phyloP scores from a whole-genome alignment of 2,329 filamentous ascomycete species.

The Colletotrichum viniferum region DNA sequence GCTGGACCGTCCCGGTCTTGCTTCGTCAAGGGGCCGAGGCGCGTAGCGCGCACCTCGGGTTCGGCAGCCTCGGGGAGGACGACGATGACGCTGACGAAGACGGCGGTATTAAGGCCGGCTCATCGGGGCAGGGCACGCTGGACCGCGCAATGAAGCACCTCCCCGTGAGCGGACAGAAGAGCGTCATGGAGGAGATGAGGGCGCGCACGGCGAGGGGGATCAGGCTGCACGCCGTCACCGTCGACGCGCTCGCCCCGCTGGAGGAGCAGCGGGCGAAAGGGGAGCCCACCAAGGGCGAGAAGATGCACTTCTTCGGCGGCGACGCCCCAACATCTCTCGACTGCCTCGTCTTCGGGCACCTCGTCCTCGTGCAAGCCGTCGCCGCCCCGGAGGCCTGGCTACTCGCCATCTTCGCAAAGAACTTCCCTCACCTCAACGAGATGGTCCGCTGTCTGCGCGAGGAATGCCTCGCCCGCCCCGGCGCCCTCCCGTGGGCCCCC shows the following conservation, averaged over 20 bases:
- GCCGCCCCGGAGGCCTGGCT: slow-evolving; percentile 52
- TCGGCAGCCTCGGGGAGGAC: slow-evolving; percentile 71
- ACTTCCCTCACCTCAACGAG: slow-evolving; percentile 26
- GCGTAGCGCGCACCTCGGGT: slow-evolving; percentile 72
- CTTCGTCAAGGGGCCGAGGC: slow-evolving; percentile 73
- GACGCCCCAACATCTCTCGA: slow-evolving; percentile 67
- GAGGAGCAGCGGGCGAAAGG: slow-evolving; percentile 54
- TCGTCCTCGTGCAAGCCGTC: slow-evolving; percentile 70
- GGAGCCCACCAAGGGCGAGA: slow-evolving; percentile 21
- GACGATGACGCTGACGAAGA: slow-evolving; percentile 36
- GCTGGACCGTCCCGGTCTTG: slow-evolving; percentile 81
- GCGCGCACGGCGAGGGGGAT: slow-evolving; percentile 77
- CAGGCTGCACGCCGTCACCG: slow-evolving; percentile 74
- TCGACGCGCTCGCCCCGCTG: slow-evolving; percentile 74
- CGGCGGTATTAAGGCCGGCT: slow-evolving; percentile 24
- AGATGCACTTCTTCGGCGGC: slow-evolving; percentile 33
- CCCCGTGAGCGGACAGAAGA: slow-evolving; percentile 50
- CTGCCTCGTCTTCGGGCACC: slow-evolving; percentile 80
- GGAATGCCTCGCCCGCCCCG: slow-evolving; percentile 22
- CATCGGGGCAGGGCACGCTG: slow-evolving; percentile 24
- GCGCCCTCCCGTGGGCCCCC: slow-evolving; percentile 30
- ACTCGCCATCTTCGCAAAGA: slow-evolving; percentile 27
- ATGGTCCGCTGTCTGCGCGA: slow-evolving; percentile 36
- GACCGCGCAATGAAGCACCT: slow-evolving; percentile 25
- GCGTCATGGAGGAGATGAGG: slow-evolving; percentile 65